Conservation (phyloP, 2,329 filamentous ascomycete genomes). For the Dothiorella sarmentorum region DNA sequence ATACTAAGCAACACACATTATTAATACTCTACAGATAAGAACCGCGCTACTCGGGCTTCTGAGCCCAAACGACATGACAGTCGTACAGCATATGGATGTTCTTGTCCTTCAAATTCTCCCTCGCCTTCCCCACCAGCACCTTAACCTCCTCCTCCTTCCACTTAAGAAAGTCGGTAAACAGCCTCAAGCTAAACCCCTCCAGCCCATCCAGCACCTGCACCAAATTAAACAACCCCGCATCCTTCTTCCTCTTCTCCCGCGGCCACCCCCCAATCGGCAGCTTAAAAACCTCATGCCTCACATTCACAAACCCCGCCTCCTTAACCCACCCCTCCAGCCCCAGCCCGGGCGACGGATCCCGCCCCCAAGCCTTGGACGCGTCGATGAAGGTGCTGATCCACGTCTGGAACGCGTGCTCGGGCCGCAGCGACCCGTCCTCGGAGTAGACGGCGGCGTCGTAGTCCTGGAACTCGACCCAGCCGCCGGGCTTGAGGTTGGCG, state of each 20-base stretch:
- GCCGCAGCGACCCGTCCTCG: neutral
- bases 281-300: slow-evolving; percentile 34
- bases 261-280: slow-evolving; percentile 21
- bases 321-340: slow-evolving; percentile 31
- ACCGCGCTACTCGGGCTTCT: neutral
- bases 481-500: slow-evolving; percentile 30
- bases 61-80: neutral
- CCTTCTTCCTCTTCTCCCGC: slow-evolving; percentile 27
- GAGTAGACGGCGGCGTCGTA: neutral
- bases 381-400: slow-evolving; percentile 7
- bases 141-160: slow-evolving; percentile 27
- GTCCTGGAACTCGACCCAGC: slow-evolving; percentile 36
- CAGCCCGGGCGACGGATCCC: neutral
- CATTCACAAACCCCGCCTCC: slow-evolving; percentile 33
- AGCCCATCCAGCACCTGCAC: slow-evolving; percentile 27
- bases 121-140: slow-evolving; percentile 26
- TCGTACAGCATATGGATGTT: neutral
- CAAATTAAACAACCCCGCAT: slow-evolving; percentile 28
- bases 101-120: slow-evolving; percentile 26
- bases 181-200: slow-evolving; percentile 25
- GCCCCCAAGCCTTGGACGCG: neutral
- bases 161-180: slow-evolving; percentile 21
- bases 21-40: too few relatives aligned
- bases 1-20: too few relatives aligned
- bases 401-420: neutral